A percentile compares a stretch with the other conserved stretches of the same genome.
Conservation (phyloP, 2,329 filamentous ascomycete species). For the Capronia epimyces region DNA sequence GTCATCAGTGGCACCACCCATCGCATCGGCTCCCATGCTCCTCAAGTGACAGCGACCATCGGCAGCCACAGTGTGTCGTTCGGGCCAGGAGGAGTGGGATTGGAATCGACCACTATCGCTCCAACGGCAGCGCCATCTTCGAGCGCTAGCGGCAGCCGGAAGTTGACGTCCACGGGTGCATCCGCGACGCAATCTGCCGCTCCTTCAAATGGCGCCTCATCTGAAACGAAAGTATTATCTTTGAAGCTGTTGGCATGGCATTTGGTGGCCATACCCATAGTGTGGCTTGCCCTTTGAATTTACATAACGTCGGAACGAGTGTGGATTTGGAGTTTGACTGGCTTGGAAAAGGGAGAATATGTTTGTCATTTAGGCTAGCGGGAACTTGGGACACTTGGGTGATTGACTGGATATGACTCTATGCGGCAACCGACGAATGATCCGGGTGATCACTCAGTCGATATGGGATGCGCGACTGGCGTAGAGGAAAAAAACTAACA, state of each 20-base stretch:
- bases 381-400: slow-evolving; percentile 1
- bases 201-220: neutral
- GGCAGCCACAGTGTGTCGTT: slow-evolving; percentile 51
- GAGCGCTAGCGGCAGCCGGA: slow-evolving; percentile 6
- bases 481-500: slow-evolving; percentile 1
- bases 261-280: slow-evolving; percentile 4
- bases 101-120: slow-evolving; percentile 38
- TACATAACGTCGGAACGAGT: neutral
- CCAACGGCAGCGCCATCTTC: slow-evolving; percentile 15
- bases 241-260: slow-evolving; percentile 3
- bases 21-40: slow-evolving; percentile 45
- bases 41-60: slow-evolving; percentile 41
- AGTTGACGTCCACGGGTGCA: slow-evolving; percentile 1
- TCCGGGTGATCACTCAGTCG: too few relatives aligned
- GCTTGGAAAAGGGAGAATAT: slow-evolving; percentile 2
- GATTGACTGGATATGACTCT: slow-evolving; percentile 4
- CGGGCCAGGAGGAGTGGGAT: slow-evolving; percentile 46
- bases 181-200: slow-evolving; percentile 9
- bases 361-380: neutral
- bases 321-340: slow-evolving; percentile 1
- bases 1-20: slow-evolving; percentile 50
- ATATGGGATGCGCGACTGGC: neutral
- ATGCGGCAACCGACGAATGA: slow-evolving; percentile 11
- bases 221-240: neutral
- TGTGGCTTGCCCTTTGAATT: slow-evolving; percentile 10